Base-by-base conservation (phyloP, 176 grass and related monocot genomes). In the Bolboschoenus planiculmis region DNA sequence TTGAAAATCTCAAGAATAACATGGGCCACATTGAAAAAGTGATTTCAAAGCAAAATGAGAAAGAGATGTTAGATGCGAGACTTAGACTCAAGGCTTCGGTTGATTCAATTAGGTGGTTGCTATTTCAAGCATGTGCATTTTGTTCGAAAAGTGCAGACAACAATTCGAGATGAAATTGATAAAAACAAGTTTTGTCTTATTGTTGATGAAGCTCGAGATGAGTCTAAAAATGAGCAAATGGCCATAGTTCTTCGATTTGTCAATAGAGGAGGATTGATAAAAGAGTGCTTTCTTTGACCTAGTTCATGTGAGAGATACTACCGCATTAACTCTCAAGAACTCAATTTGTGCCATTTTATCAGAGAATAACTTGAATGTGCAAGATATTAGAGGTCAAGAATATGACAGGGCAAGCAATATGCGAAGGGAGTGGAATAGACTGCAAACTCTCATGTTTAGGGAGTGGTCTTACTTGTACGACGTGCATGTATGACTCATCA, bases 331-430 rank as follows among this genome's bases (percentile, higher is more conserved):
- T 57, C 55, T 57, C 6, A 57, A 23, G 55, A 8, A 57, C 56
- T 27, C 56, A 59, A 68, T 84, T 18, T 88, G 26, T 36, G 18
- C 1, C n/a, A 2, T 82, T 71, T 13, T 87, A 27, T 64, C 78
- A 16, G 10, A 37, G 4, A 16, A 83, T 55, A 31, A 1, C 1
- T 83, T 78, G 71, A 53, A 55, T 83, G 10, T 87, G 0, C 27
- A 84, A 16, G 40, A 79, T 20, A 59, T 88, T 43, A 29, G 56
- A 10, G 81, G 73, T 0, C 59, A 88, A 73, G 71, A 30, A 0
- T 88, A 84, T 50, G 56, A 87, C 10, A 35, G 86, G 15, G 80
- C 67, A 0, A 83, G 35, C 15, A 87, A 87, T 6, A 87, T 84
- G 67, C 46, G 30, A 14, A 65, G 54, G 0, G 51, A 87, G 54